Percentiles rank a stretch among this genome's conserved stretches.
These are phyloP conservation scores for Lactarius sanguifluus DNA, from an alignment of 768 basidiomycete species.

Conservation along the genomic window DNA sequence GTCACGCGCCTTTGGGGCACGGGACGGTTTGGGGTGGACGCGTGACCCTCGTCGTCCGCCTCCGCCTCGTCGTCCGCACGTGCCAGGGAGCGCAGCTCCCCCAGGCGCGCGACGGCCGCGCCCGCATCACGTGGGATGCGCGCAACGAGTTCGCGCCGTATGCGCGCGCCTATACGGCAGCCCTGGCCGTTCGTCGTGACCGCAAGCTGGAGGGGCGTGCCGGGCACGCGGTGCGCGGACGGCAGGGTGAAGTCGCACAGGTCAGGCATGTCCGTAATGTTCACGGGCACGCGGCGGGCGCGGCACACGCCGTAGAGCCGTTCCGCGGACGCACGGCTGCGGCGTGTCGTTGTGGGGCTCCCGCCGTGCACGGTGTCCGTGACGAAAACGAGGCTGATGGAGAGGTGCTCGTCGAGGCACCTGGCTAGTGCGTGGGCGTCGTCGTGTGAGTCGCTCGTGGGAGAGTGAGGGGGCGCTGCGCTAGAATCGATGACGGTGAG, in stretches of 20 bases:
- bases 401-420: constrained; percentile 41
- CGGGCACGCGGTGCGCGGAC: constrained; percentile 77
- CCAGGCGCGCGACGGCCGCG: constrained; percentile 70
- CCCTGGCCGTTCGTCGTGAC: constrained; percentile 92
- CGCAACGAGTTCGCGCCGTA: constrained; percentile 81
- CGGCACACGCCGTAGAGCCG: constrained; percentile 57
- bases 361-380: constrained; percentile 68
- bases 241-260: constrained; percentile 90
- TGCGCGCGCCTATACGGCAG: constrained; percentile 76
- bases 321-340: constrained; percentile 53
- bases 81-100: constrained; percentile 61
- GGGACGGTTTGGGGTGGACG: constrained; percentile 66
- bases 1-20: constrained; percentile 55
- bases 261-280: constrained; percentile 82
- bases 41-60: constrained; percentile 49
- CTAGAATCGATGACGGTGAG: constrained; percentile 60
- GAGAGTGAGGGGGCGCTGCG: constrained; percentile 36
- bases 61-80: constrained; percentile 39
- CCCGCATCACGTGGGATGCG: constrained; percentile 72
- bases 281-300: constrained; percentile 66
- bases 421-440: constrained; percentile 48
- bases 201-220: constrained; percentile 69
- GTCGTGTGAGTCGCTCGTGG: constrained; percentile 34
- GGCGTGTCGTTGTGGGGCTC: constrained; percentile 37
- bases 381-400: constrained; percentile 64